These are phyloP conservation scores for Quercus ilex DNA, from an alignment of 306 rosid species.

Conservation along the genomic window DNA sequence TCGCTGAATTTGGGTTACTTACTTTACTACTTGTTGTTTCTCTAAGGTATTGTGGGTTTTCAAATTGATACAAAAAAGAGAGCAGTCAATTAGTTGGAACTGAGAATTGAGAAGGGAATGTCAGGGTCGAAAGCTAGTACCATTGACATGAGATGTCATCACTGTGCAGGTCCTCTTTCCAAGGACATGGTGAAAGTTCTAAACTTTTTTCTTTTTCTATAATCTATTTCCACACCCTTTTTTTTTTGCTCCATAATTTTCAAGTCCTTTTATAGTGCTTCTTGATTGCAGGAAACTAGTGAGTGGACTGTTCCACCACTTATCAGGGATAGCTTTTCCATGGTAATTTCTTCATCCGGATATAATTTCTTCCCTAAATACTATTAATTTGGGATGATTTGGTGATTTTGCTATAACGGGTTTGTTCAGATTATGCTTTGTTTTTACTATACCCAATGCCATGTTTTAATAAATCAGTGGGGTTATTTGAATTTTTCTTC, in stretches of 20 bases:
- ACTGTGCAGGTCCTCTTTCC: slow-evolving; percentile 83
- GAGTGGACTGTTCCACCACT: slow-evolving; percentile 68
- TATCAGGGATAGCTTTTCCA: slow-evolving; percentile 82
- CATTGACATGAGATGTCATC: slow-evolving; percentile 53
- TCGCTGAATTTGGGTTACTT: no score
- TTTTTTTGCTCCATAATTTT: not conserved
- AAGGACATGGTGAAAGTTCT: slow-evolving; percentile 46
- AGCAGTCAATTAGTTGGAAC: no score
- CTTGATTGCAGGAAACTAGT: slow-evolving; percentile 61
- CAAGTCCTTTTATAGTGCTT: not conserved
- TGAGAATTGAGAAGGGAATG: not conserved
- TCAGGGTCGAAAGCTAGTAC: not conserved
- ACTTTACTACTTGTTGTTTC: no score
- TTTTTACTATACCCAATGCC: no score
- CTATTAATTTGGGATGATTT: not conserved
- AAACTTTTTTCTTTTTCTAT: slow-evolving; percentile 8
- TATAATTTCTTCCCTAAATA: not conserved
- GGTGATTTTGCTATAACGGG: not conserved
- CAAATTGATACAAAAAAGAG: no score
- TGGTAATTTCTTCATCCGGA: slow-evolving; percentile 38
- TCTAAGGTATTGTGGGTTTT: no score
- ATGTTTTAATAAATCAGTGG: no score
- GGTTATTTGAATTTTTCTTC: no score
- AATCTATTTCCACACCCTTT: not conserved
- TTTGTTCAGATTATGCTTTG: not conserved